A percentile compares a stretch with the other conserved stretches of the same genome.
These are phyloP conservation scores for Plantago lanceolata DNA, from an alignment of 305 asterid species.

Conservation along the genomic window DNA sequence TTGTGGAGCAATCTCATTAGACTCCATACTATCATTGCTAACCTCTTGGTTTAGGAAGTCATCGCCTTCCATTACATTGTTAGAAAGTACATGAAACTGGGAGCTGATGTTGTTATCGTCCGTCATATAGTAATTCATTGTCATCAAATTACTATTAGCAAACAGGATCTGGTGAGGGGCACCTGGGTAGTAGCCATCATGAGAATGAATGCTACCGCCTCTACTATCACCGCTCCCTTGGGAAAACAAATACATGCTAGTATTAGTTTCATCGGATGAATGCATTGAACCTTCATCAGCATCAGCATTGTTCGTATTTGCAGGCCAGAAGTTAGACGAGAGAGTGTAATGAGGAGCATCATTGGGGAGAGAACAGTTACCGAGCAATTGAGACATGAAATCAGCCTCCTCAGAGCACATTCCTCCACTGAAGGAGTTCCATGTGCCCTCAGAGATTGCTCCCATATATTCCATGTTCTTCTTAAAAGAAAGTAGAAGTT, in stretches of 20 bases:
- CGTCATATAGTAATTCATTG: slow-evolving; percentile 26
- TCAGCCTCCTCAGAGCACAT: slow-evolving; percentile 48
- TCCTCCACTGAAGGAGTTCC: slow-evolving; percentile 46
- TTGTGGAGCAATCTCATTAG: slow-evolving; percentile 19
- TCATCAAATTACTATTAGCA: slow-evolving; percentile 22
- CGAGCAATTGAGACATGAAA: slow-evolving; percentile 58
- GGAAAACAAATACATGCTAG: slow-evolving; percentile 30
- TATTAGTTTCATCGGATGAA: slow-evolving; percentile 29
- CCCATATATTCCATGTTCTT: slow-evolving; percentile 30
- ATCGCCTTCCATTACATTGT: slow-evolving; percentile 29
- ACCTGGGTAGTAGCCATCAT: slow-evolving; percentile 23
- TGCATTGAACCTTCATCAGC: slow-evolving; percentile 24
- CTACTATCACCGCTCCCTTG: slow-evolving; percentile 27
- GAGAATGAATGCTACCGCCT: slow-evolving; percentile 20
- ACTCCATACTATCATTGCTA: slow-evolving; percentile 27
- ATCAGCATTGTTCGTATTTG: slow-evolving; percentile 17
- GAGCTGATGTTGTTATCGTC: slow-evolving; percentile 20
- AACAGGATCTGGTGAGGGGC: slow-evolving; percentile 22
- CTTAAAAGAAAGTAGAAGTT: neutral
- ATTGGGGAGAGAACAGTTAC: slow-evolving; percentile 37
- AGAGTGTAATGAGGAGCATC: slow-evolving; percentile 21
- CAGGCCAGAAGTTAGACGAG: slow-evolving; percentile 28
- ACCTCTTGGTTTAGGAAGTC: slow-evolving; percentile 35
- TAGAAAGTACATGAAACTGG: neutral
- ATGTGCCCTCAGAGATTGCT: slow-evolving; percentile 37